Evolutionary conservation across 1,284 basidiomycete genomes (phyloP).

Genomic region (Sporisorium graminicola): DNA sequence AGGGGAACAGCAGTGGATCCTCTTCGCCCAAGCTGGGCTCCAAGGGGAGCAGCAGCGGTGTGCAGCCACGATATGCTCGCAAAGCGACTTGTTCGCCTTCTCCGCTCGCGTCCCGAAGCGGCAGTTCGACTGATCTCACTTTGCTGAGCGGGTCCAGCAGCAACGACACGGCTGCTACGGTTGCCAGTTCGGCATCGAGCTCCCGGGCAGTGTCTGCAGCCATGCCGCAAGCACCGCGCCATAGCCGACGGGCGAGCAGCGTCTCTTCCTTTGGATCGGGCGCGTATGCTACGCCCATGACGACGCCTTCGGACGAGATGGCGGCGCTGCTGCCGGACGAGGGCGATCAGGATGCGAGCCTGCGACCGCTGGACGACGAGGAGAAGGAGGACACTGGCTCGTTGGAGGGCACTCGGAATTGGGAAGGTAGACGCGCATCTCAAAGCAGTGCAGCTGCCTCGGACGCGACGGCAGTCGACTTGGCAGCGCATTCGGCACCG

Average conservation of each 20-base stretch:
- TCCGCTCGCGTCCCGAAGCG: constrained; percentile 41
- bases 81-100: constrained; percentile 35
- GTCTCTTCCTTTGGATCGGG: constrained; percentile 53
- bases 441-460: constrained; percentile 44
- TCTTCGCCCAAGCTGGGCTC: constrained; percentile 15
- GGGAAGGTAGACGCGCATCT: constrained; percentile 21
- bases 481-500: constrained; percentile 29
- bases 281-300: constrained; percentile 51
- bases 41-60: constrained; percentile 10
- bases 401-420: constrained; percentile 5
- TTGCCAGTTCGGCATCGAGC: constrained; percentile 9
- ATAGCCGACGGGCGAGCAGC: constrained; percentile 47
- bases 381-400: not conserved
- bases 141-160: constrained; percentile 9
- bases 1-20: constrained; percentile 20
- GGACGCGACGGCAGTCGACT: constrained; percentile 42
- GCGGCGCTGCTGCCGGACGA: constrained; percentile 45
- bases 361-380: constrained; percentile 27
- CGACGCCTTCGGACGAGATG: constrained; percentile 53
- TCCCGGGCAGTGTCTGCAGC: constrained; percentile 26
- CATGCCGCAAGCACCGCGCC: constrained; percentile 25
- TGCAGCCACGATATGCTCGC: constrained; percentile 15
- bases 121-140: constrained; percentile 32
- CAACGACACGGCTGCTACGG: constrained; percentile 5
- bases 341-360: constrained; percentile 27